Percentiles rank a stretch among this genome's conserved stretches.
Conservation (phyloP, 2,329 filamentous ascomycete species). For the Curvularia verruculosa region DNA sequence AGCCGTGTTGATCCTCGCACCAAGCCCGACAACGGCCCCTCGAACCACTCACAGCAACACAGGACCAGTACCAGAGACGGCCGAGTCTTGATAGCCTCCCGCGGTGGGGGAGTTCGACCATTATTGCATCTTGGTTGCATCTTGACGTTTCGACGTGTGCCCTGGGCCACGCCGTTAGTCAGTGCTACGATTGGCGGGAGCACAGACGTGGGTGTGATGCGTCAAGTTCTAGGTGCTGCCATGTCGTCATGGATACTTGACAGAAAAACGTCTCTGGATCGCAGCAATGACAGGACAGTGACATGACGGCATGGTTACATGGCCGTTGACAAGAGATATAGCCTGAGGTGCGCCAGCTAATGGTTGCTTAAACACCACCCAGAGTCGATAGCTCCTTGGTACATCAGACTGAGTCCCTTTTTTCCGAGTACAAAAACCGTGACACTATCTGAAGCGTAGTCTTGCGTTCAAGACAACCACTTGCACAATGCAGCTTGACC, state of each 20-base stretch:
- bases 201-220: constrained; percentile 8
- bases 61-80: neutral
- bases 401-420: neutral
- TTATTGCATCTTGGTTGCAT: neutral
- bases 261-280: neutral
- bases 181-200: neutral
- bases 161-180: neutral
- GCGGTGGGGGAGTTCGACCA: neutral
- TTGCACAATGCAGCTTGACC: constrained; percentile 12
- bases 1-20: neutral
- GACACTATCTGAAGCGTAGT: neutral
- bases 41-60: neutral
- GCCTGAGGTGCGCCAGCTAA: neutral
- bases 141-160: neutral
- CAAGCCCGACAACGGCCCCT: neutral
- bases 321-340: neutral
- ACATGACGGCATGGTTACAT: constrained; percentile 6
- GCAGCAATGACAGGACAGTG: neutral
- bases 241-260: constrained; percentile 5
- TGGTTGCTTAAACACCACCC: neutral
- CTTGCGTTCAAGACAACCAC: neutral
- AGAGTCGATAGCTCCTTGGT: neutral
- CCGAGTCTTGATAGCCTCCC: neutral
- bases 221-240: neutral
- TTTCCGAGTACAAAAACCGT: neutral